Evolutionary conservation across 1,284 basidiomycete species (phyloP).

Genomic region (Vanrija humicola): DNA sequence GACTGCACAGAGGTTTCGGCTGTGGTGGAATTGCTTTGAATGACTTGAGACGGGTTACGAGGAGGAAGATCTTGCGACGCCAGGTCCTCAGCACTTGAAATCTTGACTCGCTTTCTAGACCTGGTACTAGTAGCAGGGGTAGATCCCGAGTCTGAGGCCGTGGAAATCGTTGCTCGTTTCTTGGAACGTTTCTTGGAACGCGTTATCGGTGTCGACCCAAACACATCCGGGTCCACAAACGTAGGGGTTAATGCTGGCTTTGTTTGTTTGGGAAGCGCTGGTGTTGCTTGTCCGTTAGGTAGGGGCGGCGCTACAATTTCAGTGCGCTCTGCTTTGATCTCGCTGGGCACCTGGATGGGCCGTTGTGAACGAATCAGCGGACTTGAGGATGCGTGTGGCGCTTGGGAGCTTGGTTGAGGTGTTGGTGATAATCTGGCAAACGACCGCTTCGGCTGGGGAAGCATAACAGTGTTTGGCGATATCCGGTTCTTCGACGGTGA

Average conservation of each 20-base stretch:
- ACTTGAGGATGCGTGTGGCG: not conserved
- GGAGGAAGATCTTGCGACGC: too few relatives aligned
- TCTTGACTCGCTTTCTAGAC: too few relatives aligned
- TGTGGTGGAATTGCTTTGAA: not conserved
- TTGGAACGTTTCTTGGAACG: not conserved
- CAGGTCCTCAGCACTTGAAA: too few relatives aligned
- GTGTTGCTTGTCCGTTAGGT: not conserved
- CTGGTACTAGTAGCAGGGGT: too few relatives aligned
- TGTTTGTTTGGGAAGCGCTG: too few relatives aligned
- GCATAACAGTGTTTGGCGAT: conserved; percentile 25
- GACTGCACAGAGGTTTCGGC: not conserved
- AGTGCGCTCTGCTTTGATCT: not conserved
- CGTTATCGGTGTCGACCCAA: not conserved
- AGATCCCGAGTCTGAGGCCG: too few relatives aligned
- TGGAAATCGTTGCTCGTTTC: too few relatives aligned
- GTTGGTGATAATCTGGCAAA: conserved; percentile 22
- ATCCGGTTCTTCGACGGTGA: conserved; percentile 14
- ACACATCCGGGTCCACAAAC: too few relatives aligned
- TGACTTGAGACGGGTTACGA: not conserved
- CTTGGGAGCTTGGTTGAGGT: not conserved
- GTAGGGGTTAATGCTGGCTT: too few relatives aligned
- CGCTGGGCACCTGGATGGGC: not conserved
- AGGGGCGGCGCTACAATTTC: too few relatives aligned
- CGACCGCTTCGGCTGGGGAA: conserved; percentile 24
- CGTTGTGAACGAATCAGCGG: too few relatives aligned